These are phyloP conservation scores for Candida labiduridarum DNA, from an alignment of 1,139 yeast species.

Conservation along the genomic window DNA sequence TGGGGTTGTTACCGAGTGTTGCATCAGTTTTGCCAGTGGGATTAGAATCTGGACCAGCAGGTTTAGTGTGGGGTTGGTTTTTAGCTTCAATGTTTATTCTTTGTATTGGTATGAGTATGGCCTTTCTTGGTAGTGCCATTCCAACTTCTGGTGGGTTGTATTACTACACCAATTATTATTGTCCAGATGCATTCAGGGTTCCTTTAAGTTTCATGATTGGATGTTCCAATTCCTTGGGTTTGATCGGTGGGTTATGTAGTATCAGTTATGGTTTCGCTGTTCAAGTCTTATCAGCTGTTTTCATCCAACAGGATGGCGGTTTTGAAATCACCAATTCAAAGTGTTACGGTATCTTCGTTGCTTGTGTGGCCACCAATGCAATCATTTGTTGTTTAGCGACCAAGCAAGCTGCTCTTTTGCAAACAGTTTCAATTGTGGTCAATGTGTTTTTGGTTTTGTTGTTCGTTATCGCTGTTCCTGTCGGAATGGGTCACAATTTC, in stretches of 20 bases:
- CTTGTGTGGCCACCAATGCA: constrained; percentile 29
- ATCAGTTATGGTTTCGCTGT: constrained; percentile 42
- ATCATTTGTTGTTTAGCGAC: constrained; percentile 36
- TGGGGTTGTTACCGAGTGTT: constrained; percentile 54
- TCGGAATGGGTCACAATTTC: constrained; percentile 37
- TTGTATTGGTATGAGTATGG: constrained; percentile 62
- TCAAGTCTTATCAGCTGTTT: constrained; percentile 39
- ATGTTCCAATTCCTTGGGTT: constrained; percentile 38
- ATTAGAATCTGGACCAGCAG: constrained; percentile 44
- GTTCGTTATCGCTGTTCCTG: constrained; percentile 70
- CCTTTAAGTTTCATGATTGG: constrained; percentile 50
- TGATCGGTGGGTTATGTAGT: constrained; percentile 41
- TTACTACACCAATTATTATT: constrained; percentile 51
- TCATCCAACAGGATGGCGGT: constrained; percentile 31
- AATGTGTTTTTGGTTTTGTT: constrained; percentile 58
- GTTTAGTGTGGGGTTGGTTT: constrained; percentile 76
- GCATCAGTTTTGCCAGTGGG: constrained; percentile 37
- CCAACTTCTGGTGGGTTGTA: constrained; percentile 77
- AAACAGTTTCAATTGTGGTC: constrained; percentile 57
- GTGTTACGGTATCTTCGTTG: constrained; percentile 42
- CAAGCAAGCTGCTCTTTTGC: constrained; percentile 56
- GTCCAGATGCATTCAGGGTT: constrained; percentile 33
- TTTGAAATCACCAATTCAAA: constrained; percentile 34
- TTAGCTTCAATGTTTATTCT: constrained; percentile 59
- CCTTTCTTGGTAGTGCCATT: constrained; percentile 66